Percentiles rank a stretch among this genome's conserved stretches.
Conservation (phyloP, 129 eudicot genomes). For the Lonicera japonica region DNA sequence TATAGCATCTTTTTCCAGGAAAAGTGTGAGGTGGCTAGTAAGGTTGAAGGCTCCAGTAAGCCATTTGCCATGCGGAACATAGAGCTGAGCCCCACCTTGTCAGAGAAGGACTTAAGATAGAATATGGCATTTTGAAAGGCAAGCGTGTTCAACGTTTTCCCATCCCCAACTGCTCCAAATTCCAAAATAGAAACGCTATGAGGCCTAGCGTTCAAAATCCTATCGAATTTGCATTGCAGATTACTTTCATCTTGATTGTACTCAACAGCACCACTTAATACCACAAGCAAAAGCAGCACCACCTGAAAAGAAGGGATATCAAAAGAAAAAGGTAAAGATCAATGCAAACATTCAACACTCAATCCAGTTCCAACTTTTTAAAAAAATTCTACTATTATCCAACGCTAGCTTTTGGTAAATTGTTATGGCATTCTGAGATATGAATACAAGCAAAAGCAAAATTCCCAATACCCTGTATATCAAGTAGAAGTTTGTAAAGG, state of each 20-base stretch:
- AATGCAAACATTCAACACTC: constrained; percentile 11
- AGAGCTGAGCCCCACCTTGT: constrained; percentile 77
- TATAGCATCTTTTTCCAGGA: constrained; percentile 60
- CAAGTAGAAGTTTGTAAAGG: too few species aligned
- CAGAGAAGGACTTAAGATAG: constrained; percentile 69
- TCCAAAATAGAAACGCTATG: constrained; percentile 69
- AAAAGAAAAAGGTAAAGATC: constrained; percentile 3
- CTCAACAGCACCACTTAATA: constrained; percentile 31
- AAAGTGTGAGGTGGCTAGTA: constrained; percentile 77
- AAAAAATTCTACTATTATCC: neutral
- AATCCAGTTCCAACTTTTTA: neutral
- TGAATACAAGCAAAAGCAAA: too few species aligned
- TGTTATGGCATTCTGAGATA: neutral
- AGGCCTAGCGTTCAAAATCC: constrained; percentile 48
- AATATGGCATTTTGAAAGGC: constrained; percentile 83
- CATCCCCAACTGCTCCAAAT: constrained; percentile 82
- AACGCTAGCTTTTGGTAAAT: constrained; percentile 1
- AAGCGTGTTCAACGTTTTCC: constrained; percentile 60
- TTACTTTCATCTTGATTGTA: neutral
- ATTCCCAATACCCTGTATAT: neutral
- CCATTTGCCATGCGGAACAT: constrained; percentile 71
- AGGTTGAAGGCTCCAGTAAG: constrained; percentile 66
- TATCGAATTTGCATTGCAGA: constrained; percentile 10
- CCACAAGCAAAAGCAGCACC: constrained; percentile 50
- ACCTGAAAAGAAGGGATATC: constrained; percentile 34